A percentile compares a stretch with the other conserved stretches of the same genome.
These are phyloP conservation scores for Coprinellus micaceus DNA, from an alignment of 768 basidiomycete species.

Conservation along the genomic window DNA sequence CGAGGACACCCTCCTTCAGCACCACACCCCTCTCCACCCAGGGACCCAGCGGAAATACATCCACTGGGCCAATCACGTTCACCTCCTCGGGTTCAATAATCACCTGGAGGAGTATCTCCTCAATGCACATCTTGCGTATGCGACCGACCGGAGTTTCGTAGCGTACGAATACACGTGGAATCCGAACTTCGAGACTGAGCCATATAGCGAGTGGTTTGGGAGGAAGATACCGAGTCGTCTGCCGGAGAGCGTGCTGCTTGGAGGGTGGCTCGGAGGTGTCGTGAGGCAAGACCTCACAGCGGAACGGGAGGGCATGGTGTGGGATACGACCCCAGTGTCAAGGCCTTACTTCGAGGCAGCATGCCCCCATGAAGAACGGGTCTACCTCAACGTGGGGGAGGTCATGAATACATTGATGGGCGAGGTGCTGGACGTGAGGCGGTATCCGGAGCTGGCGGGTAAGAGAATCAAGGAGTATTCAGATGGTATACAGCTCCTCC, in stretches of 20 bases:
- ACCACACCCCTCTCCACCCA: conserved; percentile 37
- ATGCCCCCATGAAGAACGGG: neutral
- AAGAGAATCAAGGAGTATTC: conserved; percentile 9
- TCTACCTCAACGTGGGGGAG: conserved; percentile 3
- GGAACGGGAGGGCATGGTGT: neutral
- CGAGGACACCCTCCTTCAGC: conserved; percentile 46
- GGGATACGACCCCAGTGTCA: conserved; percentile 7
- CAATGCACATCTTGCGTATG: conserved; percentile 46
- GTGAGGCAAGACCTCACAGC: neutral
- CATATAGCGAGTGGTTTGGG: conserved; percentile 42
- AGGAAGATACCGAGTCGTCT: conserved; percentile 52
- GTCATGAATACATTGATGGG: conserved; percentile 10
- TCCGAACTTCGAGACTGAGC: conserved; percentile 40
- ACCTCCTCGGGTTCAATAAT: conserved; percentile 59
- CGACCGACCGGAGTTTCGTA: conserved; percentile 49
- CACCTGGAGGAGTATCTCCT: conserved; percentile 55
- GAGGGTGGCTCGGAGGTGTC: conserved; percentile 2
- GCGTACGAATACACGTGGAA: conserved; percentile 61
- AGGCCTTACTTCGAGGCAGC: conserved; percentile 1
- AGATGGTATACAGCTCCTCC: conserved; percentile 34
- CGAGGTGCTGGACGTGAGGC: neutral
- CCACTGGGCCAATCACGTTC: conserved; percentile 47
- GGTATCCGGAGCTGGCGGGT: neutral
- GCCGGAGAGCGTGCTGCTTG: conserved; percentile 25
- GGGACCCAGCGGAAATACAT: conserved; percentile 41